Base-by-base conservation (phyloP, 176 grass and related monocot genomes). In the Cenchrus americanus region DNA sequence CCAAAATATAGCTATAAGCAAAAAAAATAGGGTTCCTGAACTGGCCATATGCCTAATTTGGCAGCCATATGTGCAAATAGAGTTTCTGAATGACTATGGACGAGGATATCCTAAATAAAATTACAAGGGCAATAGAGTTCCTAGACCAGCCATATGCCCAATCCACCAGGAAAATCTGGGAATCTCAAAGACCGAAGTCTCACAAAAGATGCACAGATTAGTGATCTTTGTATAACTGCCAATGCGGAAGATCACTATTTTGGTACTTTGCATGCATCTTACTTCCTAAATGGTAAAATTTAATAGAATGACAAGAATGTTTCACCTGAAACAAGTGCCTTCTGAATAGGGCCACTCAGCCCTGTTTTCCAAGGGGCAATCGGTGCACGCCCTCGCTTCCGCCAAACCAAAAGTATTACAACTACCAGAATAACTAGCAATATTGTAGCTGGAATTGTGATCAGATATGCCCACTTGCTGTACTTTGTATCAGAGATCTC, bases 281-380 rank as follows among this genome's bases (percentile, higher is more conserved):
- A 53, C 53, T 76, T 55, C 49, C 24, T n/a, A 18, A 85, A 76
- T n/a, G 46, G 71, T 67, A 83, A 63, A 75, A 66, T 12, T 19
- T 24, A 44, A 55, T 17, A 77, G 24, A 54, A 51, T 17, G 42
- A 61, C 73, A 59, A 62, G 73, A 69, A 60, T 64, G 23, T 22
- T 85, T 77, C 63, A 95, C 96, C 96, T 90, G 89, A 88, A 71
- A 98, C 79, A 47, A 92, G 76, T 92, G 96, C 96, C 73, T 93
- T 98, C 68, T 93, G 89, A 55, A 98, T 69, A 24, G 87, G 93
- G 37, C 84, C 93, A 78, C 90, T 98, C 64, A 98, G 47, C 19
- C 92, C 96, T 2, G 96, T 93, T 84, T 86, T 93, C 96, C 96
- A 98, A 72, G 96, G 91, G 73, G 52, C 83, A 69, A 90, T 90